These are phyloP conservation scores for Flaveria brownii DNA, from an alignment of 129 eudicot species.

Conservation along the genomic window DNA sequence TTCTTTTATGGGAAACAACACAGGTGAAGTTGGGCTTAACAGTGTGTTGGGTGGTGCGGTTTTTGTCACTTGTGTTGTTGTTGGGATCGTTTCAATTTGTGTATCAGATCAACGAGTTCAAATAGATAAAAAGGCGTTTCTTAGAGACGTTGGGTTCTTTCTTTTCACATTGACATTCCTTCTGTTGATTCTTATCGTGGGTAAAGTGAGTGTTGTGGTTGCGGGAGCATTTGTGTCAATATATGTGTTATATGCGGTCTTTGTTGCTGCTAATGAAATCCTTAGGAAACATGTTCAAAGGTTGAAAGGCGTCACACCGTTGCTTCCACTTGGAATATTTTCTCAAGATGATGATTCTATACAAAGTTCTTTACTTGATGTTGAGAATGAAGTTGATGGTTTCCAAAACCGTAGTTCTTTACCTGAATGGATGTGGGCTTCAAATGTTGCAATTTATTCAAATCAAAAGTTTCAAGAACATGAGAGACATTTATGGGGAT, in stretches of 20 bases:
- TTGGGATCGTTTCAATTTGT: constrained; percentile 73
- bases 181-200: constrained; percentile 62
- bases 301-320: constrained; percentile 77
- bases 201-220: constrained; percentile 63
- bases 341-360: constrained; percentile 73
- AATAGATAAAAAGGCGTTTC: constrained; percentile 75
- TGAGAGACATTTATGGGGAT: constrained; percentile 87
- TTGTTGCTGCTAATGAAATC: constrained; percentile 83
- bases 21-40: constrained; percentile 87
- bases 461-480: constrained; percentile 65
- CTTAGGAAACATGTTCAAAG: constrained; percentile 67
- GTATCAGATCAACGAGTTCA: constrained; percentile 60
- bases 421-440: constrained; percentile 99
- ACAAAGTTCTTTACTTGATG: constrained; percentile 67
- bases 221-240: constrained; percentile 71
- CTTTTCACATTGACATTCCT: constrained; percentile 58
- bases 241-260: constrained; percentile 69
- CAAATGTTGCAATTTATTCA: constrained; percentile 92
- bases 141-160: constrained; percentile 77
- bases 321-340: constrained; percentile 73
- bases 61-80: constrained; percentile 90
- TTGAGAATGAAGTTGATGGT: constrained; percentile 50
- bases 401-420: constrained; percentile 48
- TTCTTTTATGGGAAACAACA: constrained; percentile 69
- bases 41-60: constrained; percentile 96